These are phyloP conservation scores for Acanthamoeba sp. DNA, from an alignment of 208 protist genomes.

Conservation along the genomic window DNA sequence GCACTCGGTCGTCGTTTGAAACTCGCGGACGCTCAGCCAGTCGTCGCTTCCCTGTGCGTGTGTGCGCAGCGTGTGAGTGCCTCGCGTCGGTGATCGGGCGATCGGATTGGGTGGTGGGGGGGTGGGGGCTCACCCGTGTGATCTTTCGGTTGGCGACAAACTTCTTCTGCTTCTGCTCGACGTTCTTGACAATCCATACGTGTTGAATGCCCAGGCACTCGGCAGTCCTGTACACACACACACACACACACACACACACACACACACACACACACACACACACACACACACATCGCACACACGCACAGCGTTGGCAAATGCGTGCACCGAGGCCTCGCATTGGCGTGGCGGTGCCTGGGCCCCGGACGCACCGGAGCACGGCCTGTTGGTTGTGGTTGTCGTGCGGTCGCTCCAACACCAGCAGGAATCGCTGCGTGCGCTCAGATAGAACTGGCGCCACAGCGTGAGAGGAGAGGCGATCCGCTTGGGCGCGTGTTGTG, in stretches of 20 bases:
- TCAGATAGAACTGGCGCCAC: neutral
- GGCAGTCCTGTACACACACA: neutral
- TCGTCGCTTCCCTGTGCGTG: conserved; percentile 2
- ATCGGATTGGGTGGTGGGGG: no score
- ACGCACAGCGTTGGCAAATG: no score
- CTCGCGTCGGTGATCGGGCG: no score
- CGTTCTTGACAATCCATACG: conserved; percentile 61
- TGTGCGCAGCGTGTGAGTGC: no score
- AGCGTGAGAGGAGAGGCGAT: neutral
- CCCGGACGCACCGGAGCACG: neutral
- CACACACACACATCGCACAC: no score
- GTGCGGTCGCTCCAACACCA: conserved; percentile 38
- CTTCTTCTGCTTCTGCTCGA: conserved; percentile 53
- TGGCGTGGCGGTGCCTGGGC: neutral
- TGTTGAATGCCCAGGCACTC: conserved; percentile 59
- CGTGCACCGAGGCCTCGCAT: no score
- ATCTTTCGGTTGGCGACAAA: conserved; percentile 18
- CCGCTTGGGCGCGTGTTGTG: neutral
- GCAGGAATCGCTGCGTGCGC: conserved; percentile 9
- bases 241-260: no score
- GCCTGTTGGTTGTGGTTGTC: conserved; percentile 63
- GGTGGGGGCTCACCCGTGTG: neutral
- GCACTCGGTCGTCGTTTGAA: conserved; percentile 18
- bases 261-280: no score
- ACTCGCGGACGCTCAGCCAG: conserved; percentile 41